Conservation (phyloP, 2,329 filamentous ascomycete genomes). For the Whalleya microplaca region DNA sequence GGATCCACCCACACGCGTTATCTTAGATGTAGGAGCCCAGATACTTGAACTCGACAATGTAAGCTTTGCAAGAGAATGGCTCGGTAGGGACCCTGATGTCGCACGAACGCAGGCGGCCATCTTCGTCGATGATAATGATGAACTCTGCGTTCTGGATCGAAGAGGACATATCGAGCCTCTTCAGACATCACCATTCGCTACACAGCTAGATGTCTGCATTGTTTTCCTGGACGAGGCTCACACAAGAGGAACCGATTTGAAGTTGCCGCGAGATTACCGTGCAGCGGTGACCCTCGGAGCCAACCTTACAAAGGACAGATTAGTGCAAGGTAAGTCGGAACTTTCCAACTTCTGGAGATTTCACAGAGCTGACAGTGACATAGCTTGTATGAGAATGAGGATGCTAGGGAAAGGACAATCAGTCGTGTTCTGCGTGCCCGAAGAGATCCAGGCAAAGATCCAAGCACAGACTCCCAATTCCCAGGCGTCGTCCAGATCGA, state of each 20-base stretch:
- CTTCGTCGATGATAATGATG: slow-evolving; percentile 61
- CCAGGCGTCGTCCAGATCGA: fast-evolving
- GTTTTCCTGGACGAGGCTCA: slow-evolving; percentile 74
- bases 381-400: slow-evolving; percentile 73
- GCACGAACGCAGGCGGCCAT: slow-evolving; percentile 50
- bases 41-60: slow-evolving; percentile 66
- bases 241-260: slow-evolving; percentile 70
- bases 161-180: slow-evolving; percentile 52
- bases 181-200: slow-evolving; percentile 60
- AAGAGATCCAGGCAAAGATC: slow-evolving; percentile 63
- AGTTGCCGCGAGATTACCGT: slow-evolving; percentile 59
- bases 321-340: slow-evolving; percentile 64
- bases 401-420: slow-evolving; percentile 70
- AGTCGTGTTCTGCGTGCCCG: slow-evolving; percentile 61
- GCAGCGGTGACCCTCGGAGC: slow-evolving; percentile 71
- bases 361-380: slow-evolving; percentile 3
- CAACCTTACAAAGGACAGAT: slow-evolving; percentile 66
- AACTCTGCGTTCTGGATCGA: slow-evolving; percentile 57
- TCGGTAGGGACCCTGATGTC: slow-evolving; percentile 37
- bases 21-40: slow-evolving; percentile 73
- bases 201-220: slow-evolving; percentile 61
- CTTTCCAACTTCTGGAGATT: neutral
- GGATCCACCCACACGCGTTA: slow-evolving; percentile 52
- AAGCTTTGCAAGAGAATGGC: slow-evolving; percentile 57
- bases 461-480: slow-evolving; percentile 21